These are phyloP conservation scores for Cladophialophora bantiana DNA, from an alignment of 2,329 filamentous ascomycete genomes.

Conservation along the genomic window DNA sequence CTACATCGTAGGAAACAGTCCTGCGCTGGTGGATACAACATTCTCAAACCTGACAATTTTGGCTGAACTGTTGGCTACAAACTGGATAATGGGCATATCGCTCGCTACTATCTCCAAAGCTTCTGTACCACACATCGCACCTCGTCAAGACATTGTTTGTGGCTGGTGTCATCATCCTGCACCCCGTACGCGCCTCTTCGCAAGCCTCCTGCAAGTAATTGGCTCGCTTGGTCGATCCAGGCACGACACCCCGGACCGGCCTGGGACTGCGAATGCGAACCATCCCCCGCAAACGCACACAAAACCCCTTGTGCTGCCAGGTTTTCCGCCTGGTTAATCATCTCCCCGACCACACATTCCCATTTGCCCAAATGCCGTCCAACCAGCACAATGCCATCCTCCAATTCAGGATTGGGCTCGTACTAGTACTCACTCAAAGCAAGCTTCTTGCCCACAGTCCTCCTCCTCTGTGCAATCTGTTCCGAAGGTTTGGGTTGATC, in stretches of 20 bases:
- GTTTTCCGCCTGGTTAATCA: constrained; percentile 18
- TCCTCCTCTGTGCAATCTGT: constrained; percentile 42
- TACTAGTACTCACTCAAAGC: constrained; percentile 55
- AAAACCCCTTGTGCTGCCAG: neutral
- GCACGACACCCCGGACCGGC: constrained; percentile 29
- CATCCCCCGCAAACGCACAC: constrained; percentile 22
- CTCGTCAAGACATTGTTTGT: neutral
- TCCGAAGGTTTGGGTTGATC: constrained; percentile 47
- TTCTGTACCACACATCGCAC: neutral
- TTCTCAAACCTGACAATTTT: neutral
- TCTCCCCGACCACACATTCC: constrained; percentile 18
- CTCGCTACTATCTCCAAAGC: neutral
- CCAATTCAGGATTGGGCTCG: neutral
- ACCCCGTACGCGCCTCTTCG: constrained; percentile 1
- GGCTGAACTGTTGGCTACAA: constrained; percentile 1
- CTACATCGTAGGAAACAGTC: constrained; percentile 6
- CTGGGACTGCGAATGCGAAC: constrained; percentile 23
- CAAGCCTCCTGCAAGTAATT: constrained; percentile 20
- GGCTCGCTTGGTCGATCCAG: constrained; percentile 34
- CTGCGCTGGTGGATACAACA: neutral
- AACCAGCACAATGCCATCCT: constrained; percentile 16
- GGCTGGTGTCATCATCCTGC: constrained; percentile 12
- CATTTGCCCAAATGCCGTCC: constrained; percentile 22
- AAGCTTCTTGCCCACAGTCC: constrained; percentile 57
- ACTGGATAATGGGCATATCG: neutral